Conservation (phyloP, 2,329 filamentous ascomycete genomes). For the Pseudopyricularia javanii region DNA sequence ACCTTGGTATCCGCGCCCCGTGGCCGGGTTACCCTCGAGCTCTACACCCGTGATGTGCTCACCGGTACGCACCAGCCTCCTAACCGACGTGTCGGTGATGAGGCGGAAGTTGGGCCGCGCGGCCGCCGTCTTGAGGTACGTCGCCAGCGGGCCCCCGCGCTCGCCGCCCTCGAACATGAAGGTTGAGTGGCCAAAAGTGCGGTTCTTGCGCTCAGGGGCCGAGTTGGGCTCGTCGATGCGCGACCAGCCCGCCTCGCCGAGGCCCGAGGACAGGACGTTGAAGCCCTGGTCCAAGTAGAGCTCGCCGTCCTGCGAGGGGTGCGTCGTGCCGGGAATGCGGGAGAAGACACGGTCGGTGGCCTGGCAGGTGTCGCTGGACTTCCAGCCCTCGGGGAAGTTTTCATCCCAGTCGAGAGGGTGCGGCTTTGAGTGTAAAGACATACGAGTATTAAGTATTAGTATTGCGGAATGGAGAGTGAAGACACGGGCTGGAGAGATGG, state of each 20-base stretch:
- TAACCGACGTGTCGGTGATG: slow-evolving; percentile 39
- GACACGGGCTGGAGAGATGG: too few relatives aligned
- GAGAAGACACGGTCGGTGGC: slow-evolving; percentile 15
- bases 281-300: slow-evolving; percentile 7
- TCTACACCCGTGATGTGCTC: slow-evolving; percentile 11
- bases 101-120: slow-evolving; percentile 21
- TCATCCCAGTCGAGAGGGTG: slow-evolving; percentile 18
- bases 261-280: slow-evolving; percentile 5
- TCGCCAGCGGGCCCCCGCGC: slow-evolving; percentile 52
- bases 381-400: slow-evolving; percentile 18
- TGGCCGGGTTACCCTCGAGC: slow-evolving; percentile 6
- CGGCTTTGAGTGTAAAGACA: too few relatives aligned
- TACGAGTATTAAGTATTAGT: too few relatives aligned
- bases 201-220: slow-evolving; percentile 46
- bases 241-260: slow-evolving; percentile 53
- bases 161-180: slow-evolving; percentile 53
- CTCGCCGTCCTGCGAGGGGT: slow-evolving; percentile 13
- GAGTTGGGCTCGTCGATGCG: slow-evolving; percentile 40
- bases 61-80: slow-evolving; percentile 9
- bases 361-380: slow-evolving; percentile 12
- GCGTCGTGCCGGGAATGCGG: slow-evolving; percentile 14
- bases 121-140: slow-evolving; percentile 46
- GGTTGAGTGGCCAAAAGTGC: slow-evolving; percentile 45
- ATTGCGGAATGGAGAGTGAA: too few relatives aligned
- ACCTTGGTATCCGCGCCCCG: too few relatives aligned